A percentile compares a stretch with the other conserved stretches of the same genome.
Conservation (phyloP, 139 green algal genomes). For the Diplosphaera chodatii region DNA sequence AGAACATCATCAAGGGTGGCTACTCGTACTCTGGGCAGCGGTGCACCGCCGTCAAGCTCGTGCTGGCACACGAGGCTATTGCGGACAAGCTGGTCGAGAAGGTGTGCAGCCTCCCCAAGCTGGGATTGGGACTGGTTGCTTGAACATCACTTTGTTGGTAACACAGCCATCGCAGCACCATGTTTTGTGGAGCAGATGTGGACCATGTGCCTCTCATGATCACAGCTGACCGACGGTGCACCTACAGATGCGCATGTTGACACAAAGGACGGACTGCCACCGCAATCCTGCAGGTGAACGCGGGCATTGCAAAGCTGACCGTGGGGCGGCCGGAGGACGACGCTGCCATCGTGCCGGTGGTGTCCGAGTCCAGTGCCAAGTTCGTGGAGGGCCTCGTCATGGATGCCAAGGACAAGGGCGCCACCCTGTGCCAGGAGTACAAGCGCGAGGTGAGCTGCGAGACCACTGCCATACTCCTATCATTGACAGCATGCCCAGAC, state of each 20-base stretch:
- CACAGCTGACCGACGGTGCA: no score
- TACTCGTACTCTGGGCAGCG: constrained; percentile 89
- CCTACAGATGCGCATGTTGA: no score
- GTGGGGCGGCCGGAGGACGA: constrained; percentile 86
- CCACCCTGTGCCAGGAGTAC: constrained; percentile 55
- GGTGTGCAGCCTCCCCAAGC: no score
- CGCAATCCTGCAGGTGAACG: constrained; percentile 33
- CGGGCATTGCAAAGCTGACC: constrained; percentile 60
- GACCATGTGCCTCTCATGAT: no score
- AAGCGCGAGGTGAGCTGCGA: constrained; percentile 68
- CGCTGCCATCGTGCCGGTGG: constrained; percentile 81
- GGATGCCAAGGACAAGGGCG: constrained; percentile 66
- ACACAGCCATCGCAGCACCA: no score
- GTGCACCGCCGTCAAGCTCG: constrained; percentile 88
- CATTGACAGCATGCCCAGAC: no score
- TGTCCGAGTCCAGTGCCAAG: constrained; percentile 76
- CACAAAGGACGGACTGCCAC: no score
- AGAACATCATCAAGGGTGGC: constrained; percentile 88
- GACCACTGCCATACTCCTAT: no score
- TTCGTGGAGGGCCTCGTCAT: constrained; percentile 88
- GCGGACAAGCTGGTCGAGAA: constrained; percentile 72
- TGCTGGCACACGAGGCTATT: constrained; percentile 65
- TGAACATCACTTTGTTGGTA: no score
- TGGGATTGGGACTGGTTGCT: no score
- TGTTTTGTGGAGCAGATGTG: no score